Evolutionary conservation across 306 rosid genomes (phyloP), one percentile per base, ranked within the genome.

Genomic region (Inga oerstediana): DNA sequence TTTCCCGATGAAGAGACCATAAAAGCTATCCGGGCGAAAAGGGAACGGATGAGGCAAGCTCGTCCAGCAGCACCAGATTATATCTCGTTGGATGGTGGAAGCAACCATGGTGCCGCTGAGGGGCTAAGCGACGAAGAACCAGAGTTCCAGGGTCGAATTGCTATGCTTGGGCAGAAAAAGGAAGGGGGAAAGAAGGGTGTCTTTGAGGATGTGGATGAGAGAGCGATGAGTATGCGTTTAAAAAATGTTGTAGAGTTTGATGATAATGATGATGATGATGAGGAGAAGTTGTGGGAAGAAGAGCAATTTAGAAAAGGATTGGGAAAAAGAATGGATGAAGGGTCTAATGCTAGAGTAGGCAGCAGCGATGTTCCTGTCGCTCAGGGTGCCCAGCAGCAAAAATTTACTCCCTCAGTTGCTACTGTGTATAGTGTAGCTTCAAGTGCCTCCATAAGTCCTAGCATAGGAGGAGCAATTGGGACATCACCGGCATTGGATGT

Each of bases 91-190:
- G 99, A 95, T 45, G 91, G 92, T 12, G 99, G 98, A 41, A 95
- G 97, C 83, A 93, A 93, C 52, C 98, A 94, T 17, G 97, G 96
- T 0, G 98, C 90, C 10, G 96, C 96, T 0, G 98, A 92, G 79
- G 99, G 97, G 82, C 41, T 95, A 86, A 93, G 99, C 10, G 99
- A 93, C 0, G 99, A 95, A 85, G 98, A 95, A 73, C 94, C 97
- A 0, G 99, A 95, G 86, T 90, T 90, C 84, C 89, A 83, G 3
- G 90, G 90, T 20, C 86, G 98, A 44, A 95, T 95, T 61, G 99
- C 96, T 0, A 61, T 95, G 94, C 76, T 93, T 85, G 99, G 96
- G 81, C 92, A 91, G 86, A 91, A 95, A 80, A 35, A 41, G 45
- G 98, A 92, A 19, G 89, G 86, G 35, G 83, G 81, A 73, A 93